phyloP scores from a whole-genome alignment of 2,329 filamentous ascomycete species.

The Pochonia chlamydosporia region DNA sequence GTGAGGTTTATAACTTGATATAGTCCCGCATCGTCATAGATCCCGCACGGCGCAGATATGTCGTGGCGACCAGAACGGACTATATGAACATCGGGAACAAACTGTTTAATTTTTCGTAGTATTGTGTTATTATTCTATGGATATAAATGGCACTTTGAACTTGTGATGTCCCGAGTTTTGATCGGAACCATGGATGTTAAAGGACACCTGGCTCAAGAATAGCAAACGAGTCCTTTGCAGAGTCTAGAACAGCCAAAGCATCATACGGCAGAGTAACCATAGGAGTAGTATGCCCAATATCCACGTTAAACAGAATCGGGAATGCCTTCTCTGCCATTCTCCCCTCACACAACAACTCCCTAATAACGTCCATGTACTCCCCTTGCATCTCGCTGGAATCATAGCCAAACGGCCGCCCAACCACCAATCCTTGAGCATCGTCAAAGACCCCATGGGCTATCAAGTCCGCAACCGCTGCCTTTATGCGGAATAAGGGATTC shows the following conservation, averaged over 20 bases:
- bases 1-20: too few species aligned
- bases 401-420: constrained; percentile 37
- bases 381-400: constrained; percentile 21
- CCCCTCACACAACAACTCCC: constrained; percentile 28
- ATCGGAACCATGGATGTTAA: too few species aligned
- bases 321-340: constrained; percentile 22
- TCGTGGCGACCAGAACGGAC: too few species aligned
- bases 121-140: too few species aligned
- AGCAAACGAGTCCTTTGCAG: constrained; percentile 28
- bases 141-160: too few species aligned
- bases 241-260: constrained; percentile 30
- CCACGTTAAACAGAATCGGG: constrained; percentile 21
- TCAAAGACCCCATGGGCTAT: constrained; percentile 36
- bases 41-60: too few species aligned
- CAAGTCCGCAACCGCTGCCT: constrained; percentile 32
- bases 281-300: constrained; percentile 36
- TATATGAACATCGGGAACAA: too few species aligned
- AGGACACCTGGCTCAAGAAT: constrained; percentile 19
- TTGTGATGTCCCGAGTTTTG: too few species aligned
- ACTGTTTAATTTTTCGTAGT: too few species aligned
- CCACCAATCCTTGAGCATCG: constrained; percentile 32
- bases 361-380: constrained; percentile 24
- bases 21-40: too few species aligned
- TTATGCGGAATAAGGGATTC: constrained; percentile 16
- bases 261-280: constrained; percentile 36